A percentile compares a stretch with the other conserved stretches of the same genome.
Evolutionary conservation across 495 filamentous ascomycete genomes (phyloP).

Genomic region (Articulospora tetracladia): DNA sequence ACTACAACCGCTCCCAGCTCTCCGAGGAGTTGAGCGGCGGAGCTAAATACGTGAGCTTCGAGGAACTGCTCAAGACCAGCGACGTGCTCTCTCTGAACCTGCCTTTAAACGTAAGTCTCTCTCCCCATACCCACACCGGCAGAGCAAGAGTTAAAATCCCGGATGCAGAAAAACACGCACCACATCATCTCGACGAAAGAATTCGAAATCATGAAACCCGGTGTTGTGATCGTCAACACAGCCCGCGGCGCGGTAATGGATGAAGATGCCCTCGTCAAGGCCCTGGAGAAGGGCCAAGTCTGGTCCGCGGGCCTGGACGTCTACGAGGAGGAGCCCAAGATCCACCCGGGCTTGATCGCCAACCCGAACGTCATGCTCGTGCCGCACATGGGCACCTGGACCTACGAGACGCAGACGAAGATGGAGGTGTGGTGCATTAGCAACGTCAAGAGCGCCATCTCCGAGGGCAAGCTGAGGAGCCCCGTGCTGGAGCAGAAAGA

Average conservation of each 20-base stretch:
- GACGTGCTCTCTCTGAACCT: conserved; percentile 79
- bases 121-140: conserved; percentile 55
- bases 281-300: conserved; percentile 66
- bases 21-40: conserved; percentile 45
- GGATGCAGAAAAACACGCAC: conserved; percentile 48
- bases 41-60: conserved; percentile 64
- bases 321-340: conserved; percentile 72
- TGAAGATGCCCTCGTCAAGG: conserved; percentile 69
- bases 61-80: conserved; percentile 61
- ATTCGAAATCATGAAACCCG: conserved; percentile 69
- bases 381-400: conserved; percentile 76
- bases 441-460: conserved; percentile 61
- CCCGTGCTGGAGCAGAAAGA: conserved; percentile 65
- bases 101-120: conserved; percentile 68
- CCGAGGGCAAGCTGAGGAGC: conserved; percentile 61
- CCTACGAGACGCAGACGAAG: conserved; percentile 59
- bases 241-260: conserved; percentile 77
- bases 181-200: conserved; percentile 66
- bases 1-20: conserved; percentile 36
- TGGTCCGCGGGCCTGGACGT: conserved; percentile 69
- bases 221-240: conserved; percentile 79
- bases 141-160: too few relatives aligned
- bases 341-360: conserved; percentile 66
- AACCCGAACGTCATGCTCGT: conserved; percentile 70
- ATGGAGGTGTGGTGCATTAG: conserved; percentile 75